Conservation (phyloP, 352 stramenopile species). For the Thalassiosira mediterranea region DNA sequence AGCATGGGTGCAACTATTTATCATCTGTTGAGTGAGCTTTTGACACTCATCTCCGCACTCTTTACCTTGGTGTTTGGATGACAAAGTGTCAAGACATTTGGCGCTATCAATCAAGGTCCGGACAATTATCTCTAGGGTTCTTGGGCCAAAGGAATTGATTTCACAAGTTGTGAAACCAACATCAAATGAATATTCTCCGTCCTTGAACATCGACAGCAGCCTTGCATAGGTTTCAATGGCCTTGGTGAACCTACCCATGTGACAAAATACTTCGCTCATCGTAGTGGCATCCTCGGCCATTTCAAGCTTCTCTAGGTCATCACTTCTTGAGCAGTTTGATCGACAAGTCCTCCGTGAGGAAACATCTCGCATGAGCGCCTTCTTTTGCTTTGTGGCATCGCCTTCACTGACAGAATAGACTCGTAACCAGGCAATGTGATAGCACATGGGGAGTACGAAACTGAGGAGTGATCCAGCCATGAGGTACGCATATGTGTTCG, state of each 20-base stretch:
- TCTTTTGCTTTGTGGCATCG: background rate
- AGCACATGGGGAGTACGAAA: constrained; percentile 22
- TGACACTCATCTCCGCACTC: background rate
- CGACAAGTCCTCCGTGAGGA: background rate
- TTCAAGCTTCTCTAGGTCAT: background rate
- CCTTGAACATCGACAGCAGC: constrained; percentile 18
- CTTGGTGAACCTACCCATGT: constrained; percentile 7
- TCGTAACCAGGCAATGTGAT: constrained; percentile 15
- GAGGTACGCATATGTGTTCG: constrained; percentile 19
- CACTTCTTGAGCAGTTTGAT: background rate
- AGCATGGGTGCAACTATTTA: constrained; percentile 10
- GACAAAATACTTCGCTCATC: constrained; percentile 15
- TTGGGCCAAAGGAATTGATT: constrained; percentile 17
- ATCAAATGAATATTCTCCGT: constrained; percentile 1
- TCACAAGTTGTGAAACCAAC: constrained; percentile 7
- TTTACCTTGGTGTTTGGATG: background rate
- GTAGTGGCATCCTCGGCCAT: constrained; percentile 4
- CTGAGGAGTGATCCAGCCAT: constrained; percentile 16
- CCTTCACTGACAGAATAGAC: background rate
- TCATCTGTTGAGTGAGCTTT: background rate
- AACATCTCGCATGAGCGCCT: background rate
- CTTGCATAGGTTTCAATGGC: constrained; percentile 1
- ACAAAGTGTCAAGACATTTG: background rate
- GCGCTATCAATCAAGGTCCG: constrained; percentile 3
- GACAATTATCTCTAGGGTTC: constrained; percentile 6